These are phyloP conservation scores for Erodium maritimum DNA, from an alignment of 345 rosid genomes.

Conservation along the genomic window DNA sequence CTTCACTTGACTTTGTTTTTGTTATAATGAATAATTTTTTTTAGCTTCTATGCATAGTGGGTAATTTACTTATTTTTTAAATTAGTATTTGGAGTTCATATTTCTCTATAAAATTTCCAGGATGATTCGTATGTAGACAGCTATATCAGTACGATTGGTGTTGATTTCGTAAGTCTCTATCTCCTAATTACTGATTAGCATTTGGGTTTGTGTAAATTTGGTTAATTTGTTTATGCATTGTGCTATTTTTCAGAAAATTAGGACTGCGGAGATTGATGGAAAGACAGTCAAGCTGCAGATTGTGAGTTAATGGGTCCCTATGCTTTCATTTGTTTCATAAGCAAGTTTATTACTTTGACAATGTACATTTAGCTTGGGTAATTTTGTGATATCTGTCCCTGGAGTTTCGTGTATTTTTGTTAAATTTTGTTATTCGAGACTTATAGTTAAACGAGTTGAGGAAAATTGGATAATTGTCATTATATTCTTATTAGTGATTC, in stretches of 20 bases:
- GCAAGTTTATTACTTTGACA: too few relatives aligned
- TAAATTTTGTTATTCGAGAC: too few relatives aligned
- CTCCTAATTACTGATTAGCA: not conserved
- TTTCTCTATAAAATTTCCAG: too few relatives aligned
- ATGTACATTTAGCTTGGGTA: too few relatives aligned
- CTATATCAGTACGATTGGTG: slow-evolving; percentile 82
- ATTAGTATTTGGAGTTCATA: too few relatives aligned
- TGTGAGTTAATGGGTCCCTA: not conserved
- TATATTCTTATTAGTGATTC: not conserved
- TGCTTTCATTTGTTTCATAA: too few relatives aligned
- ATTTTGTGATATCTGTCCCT: too few relatives aligned
- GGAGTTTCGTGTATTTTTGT: not conserved
- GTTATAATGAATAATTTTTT: too few relatives aligned
- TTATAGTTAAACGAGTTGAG: not conserved
- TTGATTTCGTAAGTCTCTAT: slow-evolving; percentile 56
- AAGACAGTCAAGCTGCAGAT: not conserved
- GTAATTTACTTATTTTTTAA: too few relatives aligned
- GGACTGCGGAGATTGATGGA: not conserved
- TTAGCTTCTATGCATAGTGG: too few relatives aligned
- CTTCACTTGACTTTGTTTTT: not conserved
- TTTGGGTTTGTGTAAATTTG: not conserved
- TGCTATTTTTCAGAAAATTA: not conserved
- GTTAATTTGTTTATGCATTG: not conserved
- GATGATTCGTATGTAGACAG: slow-evolving; percentile 83
- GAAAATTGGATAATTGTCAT: not conserved